These are phyloP conservation scores for Colletotrichum lupini DNA, from an alignment of 2,329 filamentous ascomycete species.

Conservation along the genomic window DNA sequence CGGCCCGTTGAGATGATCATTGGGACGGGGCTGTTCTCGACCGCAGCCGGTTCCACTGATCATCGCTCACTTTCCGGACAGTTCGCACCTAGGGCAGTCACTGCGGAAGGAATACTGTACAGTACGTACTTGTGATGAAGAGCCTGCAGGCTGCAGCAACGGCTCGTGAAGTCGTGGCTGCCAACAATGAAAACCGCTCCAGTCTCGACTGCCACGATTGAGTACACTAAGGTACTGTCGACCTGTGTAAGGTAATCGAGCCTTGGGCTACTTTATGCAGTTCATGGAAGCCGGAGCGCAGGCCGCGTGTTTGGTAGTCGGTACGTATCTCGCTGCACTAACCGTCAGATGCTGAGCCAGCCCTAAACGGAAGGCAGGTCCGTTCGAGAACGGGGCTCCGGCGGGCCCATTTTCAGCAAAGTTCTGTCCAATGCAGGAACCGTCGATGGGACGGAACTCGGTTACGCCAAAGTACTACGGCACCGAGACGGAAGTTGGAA, in stretches of 20 bases:
- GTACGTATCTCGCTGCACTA: not conserved
- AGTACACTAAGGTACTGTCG: no score
- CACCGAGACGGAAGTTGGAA: not conserved
- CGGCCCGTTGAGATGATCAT: slow-evolving; percentile 28
- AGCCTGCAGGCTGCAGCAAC: not conserved
- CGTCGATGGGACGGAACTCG: not conserved
- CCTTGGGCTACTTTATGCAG: not conserved
- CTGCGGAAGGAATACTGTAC: not conserved
- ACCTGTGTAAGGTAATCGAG: no score
- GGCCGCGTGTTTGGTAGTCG: not conserved
- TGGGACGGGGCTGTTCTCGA: slow-evolving; percentile 28
- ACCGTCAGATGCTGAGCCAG: not conserved
- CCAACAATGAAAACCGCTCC: not conserved
- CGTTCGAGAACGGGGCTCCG: slow-evolving; percentile 11
- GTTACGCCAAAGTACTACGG: not conserved
- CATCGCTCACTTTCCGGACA: slow-evolving; percentile 18
- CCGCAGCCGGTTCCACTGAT: slow-evolving; percentile 23
- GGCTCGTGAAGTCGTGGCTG: not conserved
- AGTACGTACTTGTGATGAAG: not conserved
- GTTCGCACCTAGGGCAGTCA: not conserved
- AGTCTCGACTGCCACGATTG: not conserved
- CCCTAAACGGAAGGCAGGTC: slow-evolving; percentile 20
- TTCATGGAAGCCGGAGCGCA: not conserved
- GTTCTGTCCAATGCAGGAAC: slow-evolving; percentile 11
- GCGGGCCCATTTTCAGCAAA: slow-evolving; percentile 7